These are phyloP conservation scores for Xylaria sp. DNA, from an alignment of 2,329 filamentous ascomycete species.

Conservation along the genomic window DNA sequence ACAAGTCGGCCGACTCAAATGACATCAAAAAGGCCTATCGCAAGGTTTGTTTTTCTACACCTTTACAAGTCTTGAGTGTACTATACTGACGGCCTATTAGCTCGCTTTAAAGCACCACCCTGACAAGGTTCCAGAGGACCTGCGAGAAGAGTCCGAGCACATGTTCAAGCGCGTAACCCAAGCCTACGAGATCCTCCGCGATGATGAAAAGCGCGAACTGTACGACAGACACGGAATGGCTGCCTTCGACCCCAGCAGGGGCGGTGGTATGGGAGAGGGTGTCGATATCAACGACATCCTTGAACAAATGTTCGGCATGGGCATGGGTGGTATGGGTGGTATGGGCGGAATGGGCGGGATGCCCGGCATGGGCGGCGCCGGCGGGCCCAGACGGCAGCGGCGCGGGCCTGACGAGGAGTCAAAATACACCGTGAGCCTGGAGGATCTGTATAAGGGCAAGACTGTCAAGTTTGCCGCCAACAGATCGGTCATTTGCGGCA, in stretches of 20 bases:
- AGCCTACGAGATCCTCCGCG: constrained; percentile 96
- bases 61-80: not conserved
- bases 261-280: constrained; percentile 68
- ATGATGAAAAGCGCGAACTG: constrained; percentile 89
- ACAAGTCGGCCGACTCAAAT: constrained; percentile 71
- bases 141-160: constrained; percentile 82
- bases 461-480: constrained; percentile 96
- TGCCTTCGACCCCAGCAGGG: constrained; percentile 81
- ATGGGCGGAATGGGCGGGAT: constrained; percentile 48
- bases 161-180: constrained; percentile 93
- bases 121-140: constrained; percentile 89
- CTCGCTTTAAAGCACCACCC: constrained; percentile 88
- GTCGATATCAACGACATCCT: constrained; percentile 92
- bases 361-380: constrained; percentile 48
- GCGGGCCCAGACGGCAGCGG: constrained; percentile 64
- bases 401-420: constrained; percentile 86
- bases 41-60: constrained; percentile 64
- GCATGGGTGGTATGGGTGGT: constrained; percentile 48
- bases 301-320: constrained; percentile 78
- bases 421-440: constrained; percentile 86
- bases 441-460: constrained; percentile 98
- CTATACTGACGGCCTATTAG: constrained; percentile 51
- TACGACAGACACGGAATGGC: constrained; percentile 97
- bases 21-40: constrained; percentile 97
- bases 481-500: constrained; percentile 87